phyloP scores from a whole-genome alignment of 148 eudicot genomes.

The Camellia sinensis region DNA sequence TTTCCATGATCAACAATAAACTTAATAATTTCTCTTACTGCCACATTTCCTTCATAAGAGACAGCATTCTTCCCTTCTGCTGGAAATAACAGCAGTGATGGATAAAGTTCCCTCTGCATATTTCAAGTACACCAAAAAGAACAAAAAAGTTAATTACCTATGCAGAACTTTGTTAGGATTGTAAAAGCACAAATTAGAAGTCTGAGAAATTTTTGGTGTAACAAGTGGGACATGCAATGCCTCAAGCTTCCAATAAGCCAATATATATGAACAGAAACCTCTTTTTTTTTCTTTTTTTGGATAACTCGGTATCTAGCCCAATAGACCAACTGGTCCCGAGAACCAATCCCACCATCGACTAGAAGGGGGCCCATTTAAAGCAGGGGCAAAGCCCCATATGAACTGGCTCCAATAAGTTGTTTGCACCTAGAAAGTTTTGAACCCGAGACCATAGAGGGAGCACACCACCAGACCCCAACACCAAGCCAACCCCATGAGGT shows the following conservation, averaged over 20 bases:
- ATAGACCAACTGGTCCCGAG: too few relatives aligned
- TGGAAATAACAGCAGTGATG: conserved; percentile 71
- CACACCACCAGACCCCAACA: too few relatives aligned
- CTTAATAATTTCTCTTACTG: conserved; percentile 58
- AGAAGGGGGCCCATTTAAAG: too few relatives aligned
- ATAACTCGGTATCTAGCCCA: too few relatives aligned
- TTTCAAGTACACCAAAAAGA: conserved; percentile 19
- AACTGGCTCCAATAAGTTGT: too few relatives aligned
- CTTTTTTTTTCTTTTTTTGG: not conserved
- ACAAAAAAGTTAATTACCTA: not conserved
- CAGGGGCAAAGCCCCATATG: too few relatives aligned
- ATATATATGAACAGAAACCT: not conserved
- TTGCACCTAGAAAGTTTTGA: too few relatives aligned
- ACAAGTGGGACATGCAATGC: not conserved
- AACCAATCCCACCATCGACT: too few relatives aligned
- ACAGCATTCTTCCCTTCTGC: conserved; percentile 60
- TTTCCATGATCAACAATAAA: conserved; percentile 63
- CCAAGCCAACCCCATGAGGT: too few relatives aligned
- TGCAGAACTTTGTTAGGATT: not conserved
- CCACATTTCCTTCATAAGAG: conserved; percentile 61
- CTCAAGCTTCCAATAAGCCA: not conserved
- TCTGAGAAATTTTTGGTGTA: not conserved
- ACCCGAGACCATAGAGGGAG: too few relatives aligned
- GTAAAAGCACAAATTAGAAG: not conserved
- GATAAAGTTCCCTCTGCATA: conserved; percentile 82